Base-by-base conservation (phyloP, 2,329 filamentous ascomycete species). In the Rachicladosporium sp. region DNA sequence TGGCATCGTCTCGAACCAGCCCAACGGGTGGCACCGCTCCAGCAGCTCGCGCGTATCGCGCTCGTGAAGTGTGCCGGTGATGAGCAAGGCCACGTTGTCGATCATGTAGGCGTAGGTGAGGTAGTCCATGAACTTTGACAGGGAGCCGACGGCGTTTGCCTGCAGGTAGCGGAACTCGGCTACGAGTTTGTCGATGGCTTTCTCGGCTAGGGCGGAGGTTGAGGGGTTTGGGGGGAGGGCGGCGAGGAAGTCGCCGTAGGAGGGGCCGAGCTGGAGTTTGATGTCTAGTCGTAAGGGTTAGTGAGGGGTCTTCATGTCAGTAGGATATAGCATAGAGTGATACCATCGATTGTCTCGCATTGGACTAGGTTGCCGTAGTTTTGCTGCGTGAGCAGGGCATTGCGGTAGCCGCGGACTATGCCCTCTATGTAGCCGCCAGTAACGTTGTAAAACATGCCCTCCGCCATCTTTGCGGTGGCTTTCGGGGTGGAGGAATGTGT, bases 71-170 rank as follows among this genome's bases (percentile, higher is more conserved):
- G 91, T 98, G 46, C 91, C 91, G 13, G 91, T 98, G 63, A 98
- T 98, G 56, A 98, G 78, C 31, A 98, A 80, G 31, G 93, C 91
- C 38, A 98, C 87, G 56, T 98, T 98, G 67, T 98, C 91, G 64
- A 98, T 98, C 91, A 98, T 98, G 72, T 98, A 98, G 46, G 88
- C 89, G 62, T 98, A 98, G 1, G 91, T 98, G 45, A 98, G 71
- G 64, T 94, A 98, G 63, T 96, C 87, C 76, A 98, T 87, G 64
- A 98, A 98, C 59, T 85, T 87, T 46, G 88, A 81, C 30, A 95
- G 77, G 1, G 87, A 85, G 10, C 91, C 91, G 2, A 85, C 85
- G 21, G 89, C 84, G 59, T 98, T 94, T 46, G 88, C 87, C 52
- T 93, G 85, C 34, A 98, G 74, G 62, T 98, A 98, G 58, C 87